Evolutionary conservation across 768 basidiomycete genomes (phyloP).

Genomic region (Naematelia encephala): DNA sequence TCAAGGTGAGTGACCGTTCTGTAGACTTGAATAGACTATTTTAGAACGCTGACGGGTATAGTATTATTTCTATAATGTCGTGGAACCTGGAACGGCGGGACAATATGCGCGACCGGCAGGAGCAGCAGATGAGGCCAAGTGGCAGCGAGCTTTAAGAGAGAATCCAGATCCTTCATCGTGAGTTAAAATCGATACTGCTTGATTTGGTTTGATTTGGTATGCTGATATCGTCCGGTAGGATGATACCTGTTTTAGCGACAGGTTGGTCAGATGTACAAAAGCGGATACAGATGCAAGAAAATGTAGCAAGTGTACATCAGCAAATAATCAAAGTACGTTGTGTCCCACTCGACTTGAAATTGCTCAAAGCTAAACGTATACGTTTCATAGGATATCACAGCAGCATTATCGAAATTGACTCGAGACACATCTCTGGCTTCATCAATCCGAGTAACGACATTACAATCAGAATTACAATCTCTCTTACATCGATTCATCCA

Average conservation of each 20-base stretch:
- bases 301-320: conserved; percentile 44
- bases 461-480: conserved; percentile 39
- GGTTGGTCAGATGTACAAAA: conserved; percentile 47
- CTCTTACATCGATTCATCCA: conserved; percentile 44
- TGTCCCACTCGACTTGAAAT: not conserved
- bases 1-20: conserved; percentile 37
- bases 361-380: not conserved
- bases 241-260: conserved; percentile 47
- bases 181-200: not conserved
- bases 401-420: conserved; percentile 22
- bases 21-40: not conserved
- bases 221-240: conserved; percentile 20
- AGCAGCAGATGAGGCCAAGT: conserved; percentile 46
- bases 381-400: conserved; percentile 11
- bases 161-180: conserved; percentile 48
- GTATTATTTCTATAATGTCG: conserved; percentile 50
- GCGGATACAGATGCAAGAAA: conserved; percentile 43
- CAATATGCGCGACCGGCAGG: conserved; percentile 44
- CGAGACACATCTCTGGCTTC: conserved; percentile 37
- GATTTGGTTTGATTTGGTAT: not conserved
- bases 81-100: conserved; percentile 40
- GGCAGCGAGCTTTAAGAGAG: conserved; percentile 44
- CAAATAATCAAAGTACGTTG: conserved; percentile 39
- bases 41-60: conserved; percentile 24
- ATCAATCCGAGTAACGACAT: conserved; percentile 31